Conservation (phyloP, 139 green algal genomes). For the Pseudopediastrum boryanum region DNA sequence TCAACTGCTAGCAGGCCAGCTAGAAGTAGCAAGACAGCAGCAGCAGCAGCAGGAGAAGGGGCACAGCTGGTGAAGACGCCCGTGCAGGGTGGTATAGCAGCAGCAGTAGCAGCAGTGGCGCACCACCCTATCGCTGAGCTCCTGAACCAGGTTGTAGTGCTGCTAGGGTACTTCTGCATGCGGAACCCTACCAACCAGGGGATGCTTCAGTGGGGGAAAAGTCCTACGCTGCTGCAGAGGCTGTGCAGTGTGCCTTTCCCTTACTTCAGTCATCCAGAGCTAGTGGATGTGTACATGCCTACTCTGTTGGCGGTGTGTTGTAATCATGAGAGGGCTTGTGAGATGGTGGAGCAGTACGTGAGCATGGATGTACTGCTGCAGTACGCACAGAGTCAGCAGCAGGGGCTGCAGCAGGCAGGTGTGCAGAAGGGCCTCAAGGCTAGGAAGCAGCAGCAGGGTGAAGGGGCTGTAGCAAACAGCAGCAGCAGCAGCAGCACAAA, state of each 20-base stretch:
- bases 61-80: background rate
- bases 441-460: constrained; percentile 10
- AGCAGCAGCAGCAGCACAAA: no score
- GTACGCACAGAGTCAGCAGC: constrained; percentile 22
- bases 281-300: constrained; percentile 49
- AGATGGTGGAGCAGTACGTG: constrained; percentile 42
- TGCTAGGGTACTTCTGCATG: constrained; percentile 56
- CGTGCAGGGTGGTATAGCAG: background rate
- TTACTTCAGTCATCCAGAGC: constrained; percentile 38
- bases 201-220: constrained; percentile 63
- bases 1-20: background rate
- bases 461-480: no score
- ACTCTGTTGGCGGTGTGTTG: constrained; percentile 54
- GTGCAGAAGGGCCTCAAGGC: no score
- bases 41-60: background rate
- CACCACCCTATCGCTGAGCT: constrained; percentile 44
- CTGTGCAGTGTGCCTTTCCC: constrained; percentile 51
- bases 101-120: background rate
- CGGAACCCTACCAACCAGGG: constrained; percentile 39
- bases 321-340: constrained; percentile 41
- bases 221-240: constrained; percentile 60
- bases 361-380: constrained; percentile 23
- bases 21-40: background rate
- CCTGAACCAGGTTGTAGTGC: constrained; percentile 60
- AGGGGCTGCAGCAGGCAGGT: background rate